Evolutionary conservation across 192 early-diverging fungal species (phyloP).

Genomic region (Dispira parvispora): DNA sequence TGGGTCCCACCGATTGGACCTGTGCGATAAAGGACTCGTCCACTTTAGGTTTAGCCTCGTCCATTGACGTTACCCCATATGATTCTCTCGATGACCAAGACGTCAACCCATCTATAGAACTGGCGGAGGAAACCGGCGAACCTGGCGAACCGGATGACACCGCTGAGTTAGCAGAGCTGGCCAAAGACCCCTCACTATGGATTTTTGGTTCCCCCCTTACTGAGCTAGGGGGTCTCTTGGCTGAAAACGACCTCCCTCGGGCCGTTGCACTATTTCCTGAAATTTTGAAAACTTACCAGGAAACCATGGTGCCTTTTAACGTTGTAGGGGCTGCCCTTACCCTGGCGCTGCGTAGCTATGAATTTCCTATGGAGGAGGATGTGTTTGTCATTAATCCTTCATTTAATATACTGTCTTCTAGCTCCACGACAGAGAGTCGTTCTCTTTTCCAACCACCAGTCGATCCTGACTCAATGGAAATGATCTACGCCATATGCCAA

Average conservation of each 20-base stretch:
- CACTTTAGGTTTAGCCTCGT: too few relatives aligned
- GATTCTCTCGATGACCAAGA: slow-evolving; percentile 11
- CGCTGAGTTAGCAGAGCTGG: not conserved
- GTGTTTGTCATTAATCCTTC: not conserved
- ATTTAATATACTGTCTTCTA: not conserved
- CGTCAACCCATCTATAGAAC: slow-evolving; percentile 11
- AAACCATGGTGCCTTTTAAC: slow-evolving; percentile 25
- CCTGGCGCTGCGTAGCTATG: slow-evolving; percentile 13
- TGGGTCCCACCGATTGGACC: too few relatives aligned
- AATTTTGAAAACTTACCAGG: slow-evolving; percentile 25
- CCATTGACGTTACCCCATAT: too few relatives aligned
- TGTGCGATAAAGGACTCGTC: too few relatives aligned
- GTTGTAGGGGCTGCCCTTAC: slow-evolving; percentile 26
- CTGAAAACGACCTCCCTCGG: slow-evolving; percentile 11
- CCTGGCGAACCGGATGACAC: slow-evolving; percentile 6
- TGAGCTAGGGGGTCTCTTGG: slow-evolving; percentile 15
- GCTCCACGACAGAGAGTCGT: not conserved
- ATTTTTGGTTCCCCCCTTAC: slow-evolving; percentile 29
- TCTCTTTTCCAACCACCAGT: not conserved
- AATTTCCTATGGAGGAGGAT: not conserved
- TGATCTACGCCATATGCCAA: not conserved
- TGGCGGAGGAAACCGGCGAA: slow-evolving; percentile 13
- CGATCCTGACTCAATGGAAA: not conserved
- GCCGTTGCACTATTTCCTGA: slow-evolving; percentile 14
- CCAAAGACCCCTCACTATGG: slow-evolving; percentile 27